These are phyloP conservation scores for Trichomonas gallinae DNA, from an alignment of 208 protist genomes.

Conservation along the genomic window DNA sequence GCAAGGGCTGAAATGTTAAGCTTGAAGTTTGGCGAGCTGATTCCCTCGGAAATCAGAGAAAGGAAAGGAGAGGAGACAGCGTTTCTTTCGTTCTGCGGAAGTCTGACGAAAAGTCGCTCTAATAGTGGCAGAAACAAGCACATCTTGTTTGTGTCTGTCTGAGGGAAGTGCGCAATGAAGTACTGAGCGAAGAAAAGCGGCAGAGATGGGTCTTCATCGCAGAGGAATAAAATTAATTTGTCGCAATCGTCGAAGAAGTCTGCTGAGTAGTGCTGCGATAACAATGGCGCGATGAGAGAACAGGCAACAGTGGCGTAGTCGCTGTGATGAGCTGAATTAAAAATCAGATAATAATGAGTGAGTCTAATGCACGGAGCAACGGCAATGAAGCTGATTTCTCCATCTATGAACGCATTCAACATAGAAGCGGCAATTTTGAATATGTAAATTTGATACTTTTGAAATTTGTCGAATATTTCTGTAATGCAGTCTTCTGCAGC, in stretches of 20 bases:
- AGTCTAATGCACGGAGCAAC: neutral
- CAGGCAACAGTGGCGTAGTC: neutral
- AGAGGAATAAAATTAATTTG: neutral
- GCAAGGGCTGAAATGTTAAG: neutral
- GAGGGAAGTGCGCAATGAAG: neutral
- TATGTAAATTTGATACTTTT: neutral
- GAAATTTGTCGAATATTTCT: neutral
- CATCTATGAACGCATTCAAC: neutral
- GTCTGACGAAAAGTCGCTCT: neutral
- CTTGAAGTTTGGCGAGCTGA: neutral
- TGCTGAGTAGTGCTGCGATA: neutral
- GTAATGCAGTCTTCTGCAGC: neutral
- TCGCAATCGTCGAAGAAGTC: neutral
- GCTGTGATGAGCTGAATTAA: neutral
- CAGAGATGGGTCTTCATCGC: neutral
- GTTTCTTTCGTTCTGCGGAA: neutral
- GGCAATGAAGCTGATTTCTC: neutral
- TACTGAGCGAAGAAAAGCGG: neutral
- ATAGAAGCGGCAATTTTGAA: neutral
- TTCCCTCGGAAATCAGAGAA: neutral
- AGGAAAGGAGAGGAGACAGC: neutral
- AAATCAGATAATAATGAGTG: neutral
- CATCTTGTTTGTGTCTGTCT: neutral
- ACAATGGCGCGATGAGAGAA: neutral
- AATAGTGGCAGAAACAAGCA: neutral